phyloP scores from a whole-genome alignment of 1,139 yeast genomes.

The Yamadazyma oceani region DNA sequence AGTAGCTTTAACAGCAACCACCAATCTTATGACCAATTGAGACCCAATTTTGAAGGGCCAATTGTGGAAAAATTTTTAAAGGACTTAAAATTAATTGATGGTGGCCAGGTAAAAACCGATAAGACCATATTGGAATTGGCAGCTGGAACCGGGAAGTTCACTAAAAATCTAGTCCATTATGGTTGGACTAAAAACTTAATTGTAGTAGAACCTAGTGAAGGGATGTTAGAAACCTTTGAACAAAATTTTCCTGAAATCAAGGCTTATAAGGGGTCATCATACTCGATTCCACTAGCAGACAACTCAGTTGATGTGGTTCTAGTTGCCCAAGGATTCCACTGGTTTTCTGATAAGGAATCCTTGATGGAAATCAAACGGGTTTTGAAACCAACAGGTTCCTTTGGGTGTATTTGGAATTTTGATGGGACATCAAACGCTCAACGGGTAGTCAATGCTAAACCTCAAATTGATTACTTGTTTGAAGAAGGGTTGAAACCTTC shows the following conservation, averaged over 20 bases:
- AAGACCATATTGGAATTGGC: constrained; percentile 54
- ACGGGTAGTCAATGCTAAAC: constrained; percentile 5
- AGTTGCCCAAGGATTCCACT: constrained; percentile 69
- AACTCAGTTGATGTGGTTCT: constrained; percentile 50
- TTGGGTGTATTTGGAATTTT: constrained; percentile 65
- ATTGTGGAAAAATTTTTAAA: constrained; percentile 49
- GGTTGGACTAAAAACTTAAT: constrained; percentile 42
- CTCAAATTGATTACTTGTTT: constrained; percentile 14
- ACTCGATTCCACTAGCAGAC: constrained; percentile 48
- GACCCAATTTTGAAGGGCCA: constrained; percentile 55
- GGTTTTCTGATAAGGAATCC: constrained; percentile 58
- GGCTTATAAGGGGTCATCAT: constrained; percentile 44
- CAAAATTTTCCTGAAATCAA: constrained; percentile 49
- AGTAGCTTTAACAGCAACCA: constrained; percentile 57
- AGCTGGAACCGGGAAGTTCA: constrained; percentile 69
- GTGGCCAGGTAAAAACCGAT: constrained; percentile 17
- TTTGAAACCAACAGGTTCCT: constrained; percentile 45
- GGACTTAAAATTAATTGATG: constrained; percentile 31
- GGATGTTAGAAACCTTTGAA: constrained; percentile 54
- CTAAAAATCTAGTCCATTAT: constrained; percentile 40
- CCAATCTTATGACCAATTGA: constrained; percentile 48
- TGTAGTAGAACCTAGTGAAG: constrained; percentile 60
- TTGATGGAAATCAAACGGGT: constrained; percentile 54
- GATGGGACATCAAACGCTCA: constrained; percentile 36
- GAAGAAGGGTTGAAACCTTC: constrained; percentile 9